These are phyloP conservation scores for Stephanodiscus triporus DNA, from an alignment of 108 stramenopile species.

Conservation along the genomic window DNA sequence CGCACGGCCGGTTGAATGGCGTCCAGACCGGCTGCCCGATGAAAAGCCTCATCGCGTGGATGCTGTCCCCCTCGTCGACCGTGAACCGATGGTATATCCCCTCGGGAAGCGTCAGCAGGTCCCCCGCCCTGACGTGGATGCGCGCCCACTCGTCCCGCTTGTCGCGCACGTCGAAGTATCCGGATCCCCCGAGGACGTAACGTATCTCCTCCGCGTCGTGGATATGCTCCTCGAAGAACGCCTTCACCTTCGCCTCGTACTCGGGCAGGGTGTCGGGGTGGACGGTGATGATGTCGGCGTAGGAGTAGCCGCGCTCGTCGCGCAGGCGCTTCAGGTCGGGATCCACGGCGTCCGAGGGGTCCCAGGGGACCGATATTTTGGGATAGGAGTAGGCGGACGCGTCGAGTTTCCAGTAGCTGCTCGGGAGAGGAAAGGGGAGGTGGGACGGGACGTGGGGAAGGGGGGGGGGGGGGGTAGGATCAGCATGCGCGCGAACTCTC, in stretches of 20 bases:
- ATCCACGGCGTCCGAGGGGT: conserved; percentile 81
- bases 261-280: conserved; percentile 89
- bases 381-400: conserved; percentile 75
- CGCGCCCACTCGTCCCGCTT: conserved; percentile 90
- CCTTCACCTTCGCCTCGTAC: conserved; percentile 91
- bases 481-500: not conserved
- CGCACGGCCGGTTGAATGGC: conserved; percentile 91
- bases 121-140: conserved; percentile 91
- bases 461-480: not conserved
- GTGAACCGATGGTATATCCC: conserved; percentile 94
- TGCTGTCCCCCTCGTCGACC: conserved; percentile 84
- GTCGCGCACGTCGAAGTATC: conserved; percentile 96
- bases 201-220: conserved; percentile 98
- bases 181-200: conserved; percentile 83
- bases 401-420: conserved; percentile 85
- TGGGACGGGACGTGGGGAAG: not conserved
- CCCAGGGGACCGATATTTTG: conserved; percentile 81
- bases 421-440: not conserved
- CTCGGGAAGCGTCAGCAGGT: conserved; percentile 95
- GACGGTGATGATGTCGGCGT: conserved; percentile 93
- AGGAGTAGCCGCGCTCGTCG: conserved; percentile 72
- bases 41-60: conserved; percentile 95
- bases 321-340: conserved; percentile 70
- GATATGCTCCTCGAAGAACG: conserved; percentile 97
- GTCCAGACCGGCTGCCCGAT: conserved; percentile 97